Base-by-base conservation (phyloP, 208 protist species). In the Leishmania guyanensis region DNA sequence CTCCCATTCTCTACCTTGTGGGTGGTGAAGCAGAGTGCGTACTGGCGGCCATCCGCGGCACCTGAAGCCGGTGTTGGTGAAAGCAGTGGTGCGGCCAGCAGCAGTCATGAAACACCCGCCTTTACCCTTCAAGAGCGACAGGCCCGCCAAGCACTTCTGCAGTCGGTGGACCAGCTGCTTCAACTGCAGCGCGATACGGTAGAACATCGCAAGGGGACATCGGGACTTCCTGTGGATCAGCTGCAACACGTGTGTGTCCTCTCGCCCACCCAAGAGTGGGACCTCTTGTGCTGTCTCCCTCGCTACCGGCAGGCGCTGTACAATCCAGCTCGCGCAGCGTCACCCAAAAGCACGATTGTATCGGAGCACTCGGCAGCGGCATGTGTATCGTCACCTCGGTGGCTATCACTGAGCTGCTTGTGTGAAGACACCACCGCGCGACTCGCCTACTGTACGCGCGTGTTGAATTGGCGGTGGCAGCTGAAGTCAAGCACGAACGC, bases 41-140 rank as follows among this genome's bases (percentile, higher is more conserved):
- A 91, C 79, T 81, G 86, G 72, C 85, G 82, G 36, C 62, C 74
- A 16, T 56, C 71, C 2, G 8, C 75, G 14, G n/a, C 51, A 33
- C 12, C 62, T 48, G 53, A 33, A 5, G 48, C 48, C 10, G 50
- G 58, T 77, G 56, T 17, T 62, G 9, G 10, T 16, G 33, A 64
- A 46, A 48, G n/a, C 51, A 56, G 48, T 43, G 72, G 72, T 12
- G 48, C 29, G 33, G 16, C 33, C 72, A 62, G 50, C 72, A 76
- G 10, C 51, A 8, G 48, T 56, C 51, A 62, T 22, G 36, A 33
- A 77, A 77, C 56, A 29, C 6, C 56, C 16, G 1, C 82, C 33
- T 79, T 87, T 20, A 92, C 91, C 1, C 77, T 94, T 50, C 93
- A 97, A 54, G 91, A 94, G 73, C 93, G 93, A n/a, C 83, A 82